A percentile compares a stretch with the other conserved stretches of the same genome.
These are phyloP conservation scores for Exophiala sp. DNA, from an alignment of 2,329 filamentous ascomycete species.

Conservation along the genomic window DNA sequence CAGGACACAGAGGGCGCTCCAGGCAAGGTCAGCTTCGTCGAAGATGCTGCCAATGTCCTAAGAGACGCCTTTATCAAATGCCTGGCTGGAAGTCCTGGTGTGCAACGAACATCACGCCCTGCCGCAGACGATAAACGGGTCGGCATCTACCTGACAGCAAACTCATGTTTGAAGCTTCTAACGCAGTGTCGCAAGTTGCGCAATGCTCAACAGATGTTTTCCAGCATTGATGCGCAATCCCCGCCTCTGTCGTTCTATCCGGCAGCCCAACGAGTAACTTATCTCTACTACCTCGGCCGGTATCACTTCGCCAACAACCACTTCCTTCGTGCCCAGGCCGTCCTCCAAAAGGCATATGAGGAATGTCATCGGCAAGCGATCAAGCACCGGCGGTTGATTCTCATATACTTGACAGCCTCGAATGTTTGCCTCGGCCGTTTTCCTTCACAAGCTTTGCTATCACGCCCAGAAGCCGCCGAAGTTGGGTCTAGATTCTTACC, in stretches of 20 bases:
- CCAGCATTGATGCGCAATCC: conserved; percentile 78
- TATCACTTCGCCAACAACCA: conserved; percentile 84
- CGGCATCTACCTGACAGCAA: conserved; percentile 88
- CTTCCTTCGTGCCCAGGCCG: conserved; percentile 71
- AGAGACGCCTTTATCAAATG: conserved; percentile 90
- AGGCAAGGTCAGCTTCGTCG: conserved; percentile 73
- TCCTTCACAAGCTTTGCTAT: conserved; percentile 64
- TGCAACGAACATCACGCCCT: conserved; percentile 35
- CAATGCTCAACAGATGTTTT: conserved; percentile 82
- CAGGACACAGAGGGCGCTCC: conserved; percentile 53
- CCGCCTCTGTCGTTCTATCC: conserved; percentile 79
- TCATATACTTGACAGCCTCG: conserved; percentile 76
- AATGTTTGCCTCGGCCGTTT: conserved; percentile 85
- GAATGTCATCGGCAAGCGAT: conserved; percentile 61
- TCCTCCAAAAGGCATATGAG: conserved; percentile 74
- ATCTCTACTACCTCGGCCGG: conserved; percentile 88
- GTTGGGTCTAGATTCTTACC: conserved; percentile 67
- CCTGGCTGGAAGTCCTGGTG: conserved; percentile 59
- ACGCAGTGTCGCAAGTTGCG: conserved; percentile 83
- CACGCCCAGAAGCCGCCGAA: conserved; percentile 65
- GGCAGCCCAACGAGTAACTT: conserved; percentile 82
- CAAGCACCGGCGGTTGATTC: conserved; percentile 72
- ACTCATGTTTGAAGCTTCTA: conserved; percentile 81
- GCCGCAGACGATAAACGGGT: conserved; percentile 78
- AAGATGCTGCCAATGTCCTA: conserved; percentile 82